These are phyloP conservation scores for Tetraselmis chui DNA, from an alignment of 139 green algal genomes.

Conservation along the genomic window DNA sequence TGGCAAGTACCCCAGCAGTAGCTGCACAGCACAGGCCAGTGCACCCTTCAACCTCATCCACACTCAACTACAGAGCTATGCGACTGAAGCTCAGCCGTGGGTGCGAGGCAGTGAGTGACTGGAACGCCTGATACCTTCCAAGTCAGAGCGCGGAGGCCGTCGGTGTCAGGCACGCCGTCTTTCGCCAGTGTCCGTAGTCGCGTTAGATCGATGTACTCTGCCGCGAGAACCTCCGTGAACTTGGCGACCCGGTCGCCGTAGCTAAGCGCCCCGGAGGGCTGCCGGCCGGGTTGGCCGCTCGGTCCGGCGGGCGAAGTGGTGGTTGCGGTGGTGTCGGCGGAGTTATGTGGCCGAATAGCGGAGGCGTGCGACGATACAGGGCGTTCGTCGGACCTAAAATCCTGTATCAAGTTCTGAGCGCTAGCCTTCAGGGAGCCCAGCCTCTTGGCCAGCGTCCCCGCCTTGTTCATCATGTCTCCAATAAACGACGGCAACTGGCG, in stretches of 20 bases:
- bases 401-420: neutral
- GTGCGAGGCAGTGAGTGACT: too few species aligned
- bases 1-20: slow-evolving; percentile 80
- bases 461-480: neutral
- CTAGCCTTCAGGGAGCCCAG: neutral
- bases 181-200: slow-evolving; percentile 47
- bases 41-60: too few species aligned
- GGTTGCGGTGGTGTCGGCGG: too few species aligned
- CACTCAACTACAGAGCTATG: too few species aligned
- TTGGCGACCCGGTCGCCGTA: neutral
- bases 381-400: neutral
- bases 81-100: too few species aligned
- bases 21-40: slow-evolving; percentile 50
- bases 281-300: too few species aligned
- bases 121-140: slow-evolving; percentile 77
- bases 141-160: slow-evolving; percentile 49
- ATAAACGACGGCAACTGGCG: too few species aligned
- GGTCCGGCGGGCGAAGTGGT: too few species aligned
- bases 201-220: slow-evolving; percentile 41
- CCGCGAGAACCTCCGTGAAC: slow-evolving; percentile 41
- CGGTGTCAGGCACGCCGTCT: slow-evolving; percentile 62
- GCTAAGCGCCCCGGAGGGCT: neutral
- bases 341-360: too few species aligned
- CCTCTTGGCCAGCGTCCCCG: neutral
- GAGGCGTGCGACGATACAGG: neutral